Evolutionary conservation across 352 stramenopile species (phyloP), one percentile per base, ranked within the genome.

Genomic region (Phytophthora quininea): DNA sequence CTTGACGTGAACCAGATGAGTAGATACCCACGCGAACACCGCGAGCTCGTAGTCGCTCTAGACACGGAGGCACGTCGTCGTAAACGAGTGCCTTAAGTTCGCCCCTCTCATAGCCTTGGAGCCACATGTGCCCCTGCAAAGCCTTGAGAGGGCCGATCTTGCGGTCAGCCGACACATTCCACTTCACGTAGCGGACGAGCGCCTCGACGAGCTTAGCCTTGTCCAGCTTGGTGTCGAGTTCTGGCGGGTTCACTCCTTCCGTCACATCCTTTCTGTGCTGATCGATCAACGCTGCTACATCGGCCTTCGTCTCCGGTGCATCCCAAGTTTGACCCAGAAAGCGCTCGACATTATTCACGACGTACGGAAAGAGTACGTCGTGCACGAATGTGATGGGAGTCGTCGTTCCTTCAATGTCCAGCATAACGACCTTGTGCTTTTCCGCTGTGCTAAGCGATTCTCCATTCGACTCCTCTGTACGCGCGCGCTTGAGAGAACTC

Each of bases 401-500:
- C 10, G 94, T 98, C 11, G 93, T 98, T 29, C 96, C 96, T 80
- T 99, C 96, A 71, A 99, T 98, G 70, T 99, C 96, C 42, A 98
- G 71, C 57, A 99, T 67, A 40, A 99, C 78, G 69, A 96, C 89
- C 69, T 98, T 97, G 67, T 92, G 76, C 76, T 97, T 84, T 59
- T 89, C 73, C 0, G 91, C 89, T 37, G 95, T 70, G 38, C 55
- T 84, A 37, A 67, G 58, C 45, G 60, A 30, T 29, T 46, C n/a
- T 7, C 49, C 58, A 38, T 49, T 58, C n/a, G 50, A 38, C 4
- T 67, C 66, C 3, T 74, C 67, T 2, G 58, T 62, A 27, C 80
- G 73, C 30, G 59, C 61, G 29, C 71, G 71, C 62, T 90, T 90
- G 15, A 74, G 58, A 70, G 84, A 77, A 37, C 69, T 77, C 12